A percentile compares a stretch with the other conserved stretches of the same genome.
Evolutionary conservation across 2,329 filamentous ascomycete genomes (phyloP).

Genomic region (Pseudocercospora musae): DNA sequence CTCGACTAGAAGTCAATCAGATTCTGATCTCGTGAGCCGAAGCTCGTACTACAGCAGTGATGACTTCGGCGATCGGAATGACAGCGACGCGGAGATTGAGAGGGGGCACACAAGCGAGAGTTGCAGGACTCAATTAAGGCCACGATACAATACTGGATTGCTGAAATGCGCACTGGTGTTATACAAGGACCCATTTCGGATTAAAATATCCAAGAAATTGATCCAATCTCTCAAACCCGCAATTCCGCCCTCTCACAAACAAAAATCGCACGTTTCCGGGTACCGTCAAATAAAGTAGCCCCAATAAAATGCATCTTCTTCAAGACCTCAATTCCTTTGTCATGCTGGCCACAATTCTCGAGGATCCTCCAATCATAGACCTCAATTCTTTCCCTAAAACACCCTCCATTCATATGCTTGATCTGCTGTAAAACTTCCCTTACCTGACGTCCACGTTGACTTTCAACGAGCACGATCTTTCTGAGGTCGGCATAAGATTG

Average conservation of each 20-base stretch:
- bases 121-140: neutral
- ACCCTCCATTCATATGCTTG: constrained; percentile 23
- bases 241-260: constrained; percentile 17
- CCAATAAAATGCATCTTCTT: constrained; percentile 27
- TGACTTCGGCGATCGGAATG: neutral
- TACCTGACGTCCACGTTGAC: constrained; percentile 19
- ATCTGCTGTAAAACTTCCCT: constrained; percentile 19
- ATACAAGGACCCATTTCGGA: too few species aligned
- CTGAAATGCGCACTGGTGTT: too few species aligned
- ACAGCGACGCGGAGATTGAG: neutral
- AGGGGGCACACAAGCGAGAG: neutral
- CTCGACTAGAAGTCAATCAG: neutral
- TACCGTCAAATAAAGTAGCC: constrained; percentile 29
- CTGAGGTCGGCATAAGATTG: constrained; percentile 32
- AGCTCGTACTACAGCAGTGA: neutral
- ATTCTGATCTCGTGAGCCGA: neutral
- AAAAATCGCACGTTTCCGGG: constrained; percentile 22
- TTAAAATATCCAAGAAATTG: too few species aligned
- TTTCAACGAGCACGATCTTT: constrained; percentile 36
- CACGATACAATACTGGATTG: neutral
- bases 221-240: neutral
- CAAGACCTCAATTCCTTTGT: constrained; percentile 15
- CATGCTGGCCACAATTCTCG: constrained; percentile 25
- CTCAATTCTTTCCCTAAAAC: constrained; percentile 30
- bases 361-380: constrained; percentile 35